Evolutionary conservation across 1,284 basidiomycete species (phyloP), one percentile per base, ranked within the genome.

Genomic region (Malassezia pachydermatis): DNA sequence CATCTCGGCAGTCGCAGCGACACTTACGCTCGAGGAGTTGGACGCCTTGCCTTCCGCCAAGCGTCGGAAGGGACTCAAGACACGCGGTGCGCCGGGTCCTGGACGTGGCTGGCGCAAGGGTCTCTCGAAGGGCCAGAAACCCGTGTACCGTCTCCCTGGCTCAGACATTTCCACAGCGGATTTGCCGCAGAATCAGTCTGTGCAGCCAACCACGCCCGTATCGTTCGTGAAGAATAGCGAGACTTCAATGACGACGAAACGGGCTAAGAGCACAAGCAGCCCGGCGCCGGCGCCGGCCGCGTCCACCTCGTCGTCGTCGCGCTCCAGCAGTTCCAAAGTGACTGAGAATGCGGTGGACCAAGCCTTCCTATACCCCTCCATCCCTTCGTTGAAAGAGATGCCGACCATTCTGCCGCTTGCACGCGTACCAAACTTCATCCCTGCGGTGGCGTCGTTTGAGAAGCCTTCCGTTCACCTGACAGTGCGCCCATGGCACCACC

Each of bases 21-120:
- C 55, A 10, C 47, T 69, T 41, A 54, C 63, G 11, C 55, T 59
- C 14, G 66, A 63, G 42, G 67, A 70, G 43, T 45, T 70, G 28
- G 67, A 70, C 24, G 67, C 65, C 13, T 42, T 70, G 39, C 67
- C 67, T 5, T 62, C 65, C 11, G 67, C 67, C 3, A 70, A 70
- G 53, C 50, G 67, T 20, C 42, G 67, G 11, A 65, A 66, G 51
- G 59, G 59, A 2, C 60, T 60, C 40, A 67, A 70, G 39, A 63
- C 65, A 2, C 44, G 65, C 27, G 67, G 67, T 19, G 65, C 67
- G 0, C 57, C 63, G n/a, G 67, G 67, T 11, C 67, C 67, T 2
- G 67, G 67, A 6, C 46, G 65, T 32, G 65, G 65, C 1, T 70
- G 67, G 67, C 58, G 67, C 19, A 67, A 67, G 33, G 67, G 67